Evolutionary conservation across 1,139 yeast genomes (phyloP).

Genomic region (Magnusiomyces paraingens): DNA sequence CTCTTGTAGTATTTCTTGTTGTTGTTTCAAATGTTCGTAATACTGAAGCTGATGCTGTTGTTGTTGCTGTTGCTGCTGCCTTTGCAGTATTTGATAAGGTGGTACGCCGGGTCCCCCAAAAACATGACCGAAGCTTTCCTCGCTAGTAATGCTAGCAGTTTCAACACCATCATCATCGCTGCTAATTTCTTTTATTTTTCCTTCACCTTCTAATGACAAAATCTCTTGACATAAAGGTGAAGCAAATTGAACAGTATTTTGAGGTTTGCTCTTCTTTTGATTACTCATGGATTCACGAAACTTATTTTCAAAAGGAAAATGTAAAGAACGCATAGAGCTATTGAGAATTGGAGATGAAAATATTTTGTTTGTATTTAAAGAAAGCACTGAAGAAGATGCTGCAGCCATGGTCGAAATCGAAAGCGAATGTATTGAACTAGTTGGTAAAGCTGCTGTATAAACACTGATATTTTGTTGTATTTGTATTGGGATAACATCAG

Average conservation of each 20-base stretch:
- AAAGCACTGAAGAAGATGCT: not conserved
- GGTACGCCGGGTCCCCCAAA: not conserved
- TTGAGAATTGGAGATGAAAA: not conserved
- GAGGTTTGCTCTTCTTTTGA: not conserved
- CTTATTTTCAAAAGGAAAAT: not conserved
- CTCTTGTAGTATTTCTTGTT: not conserved
- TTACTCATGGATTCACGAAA: not conserved
- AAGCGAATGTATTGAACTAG: not conserved
- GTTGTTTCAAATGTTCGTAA: not conserved
- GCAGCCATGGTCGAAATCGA: not conserved
- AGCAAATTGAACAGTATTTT: constrained; percentile 4
- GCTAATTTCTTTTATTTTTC: not conserved
- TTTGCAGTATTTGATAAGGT: not conserved
- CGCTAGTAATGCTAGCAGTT: not conserved
- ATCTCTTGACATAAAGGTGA: constrained; percentile 1
- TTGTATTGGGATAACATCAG: too few relatives aligned
- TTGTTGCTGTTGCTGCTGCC: not conserved
- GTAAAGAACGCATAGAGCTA: not conserved
- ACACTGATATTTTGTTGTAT: not conserved
- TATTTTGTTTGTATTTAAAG: not conserved
- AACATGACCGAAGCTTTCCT: not conserved
- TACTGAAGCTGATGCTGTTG: not conserved
- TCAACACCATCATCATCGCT: not conserved
- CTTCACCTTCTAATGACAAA: not conserved
- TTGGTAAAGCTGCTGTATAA: not conserved